Evolutionary conservation across 176 grass and related monocot genomes (phyloP).

Genomic region (Juncus effusus): DNA sequence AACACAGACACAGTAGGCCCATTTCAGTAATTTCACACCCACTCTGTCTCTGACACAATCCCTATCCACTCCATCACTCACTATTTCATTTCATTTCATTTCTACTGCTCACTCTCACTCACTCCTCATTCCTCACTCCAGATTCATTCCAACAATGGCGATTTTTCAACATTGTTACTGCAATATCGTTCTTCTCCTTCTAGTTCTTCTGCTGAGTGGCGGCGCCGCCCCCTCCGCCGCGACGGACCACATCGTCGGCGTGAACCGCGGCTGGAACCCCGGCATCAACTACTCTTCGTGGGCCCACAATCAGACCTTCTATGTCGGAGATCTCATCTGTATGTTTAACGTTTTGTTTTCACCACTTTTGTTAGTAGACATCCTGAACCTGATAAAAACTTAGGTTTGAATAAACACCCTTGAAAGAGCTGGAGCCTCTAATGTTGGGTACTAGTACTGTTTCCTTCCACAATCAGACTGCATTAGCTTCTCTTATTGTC

Average conservation of each 20-base stretch:
- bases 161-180: neutral
- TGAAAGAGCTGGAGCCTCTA: too few species aligned
- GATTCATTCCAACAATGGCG: conserved; percentile 25
- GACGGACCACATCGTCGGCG: conserved; percentile 89
- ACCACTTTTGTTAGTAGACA: too few species aligned
- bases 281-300: conserved; percentile 84
- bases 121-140: neutral
- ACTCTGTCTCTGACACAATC: too few species aligned
- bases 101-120: neutral
- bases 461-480: too few species aligned
- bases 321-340: conserved; percentile 82
- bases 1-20: neutral
- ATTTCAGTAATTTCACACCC: neutral
- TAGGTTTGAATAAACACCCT: neutral
- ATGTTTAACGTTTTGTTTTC: neutral
- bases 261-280: conserved; percentile 82
- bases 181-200: conserved; percentile 5
- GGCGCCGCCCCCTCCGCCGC: conserved; percentile 20
- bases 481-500: neutral
- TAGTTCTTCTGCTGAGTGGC: conserved; percentile 15
- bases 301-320: conserved; percentile 85
- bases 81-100: neutral
- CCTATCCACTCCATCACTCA: neutral
- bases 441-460: too few species aligned
- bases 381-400: neutral